Evolutionary conservation across 805 yeast species (phyloP), one percentile per base, ranked within the genome.

Genomic region (Candida schatavii): DNA sequence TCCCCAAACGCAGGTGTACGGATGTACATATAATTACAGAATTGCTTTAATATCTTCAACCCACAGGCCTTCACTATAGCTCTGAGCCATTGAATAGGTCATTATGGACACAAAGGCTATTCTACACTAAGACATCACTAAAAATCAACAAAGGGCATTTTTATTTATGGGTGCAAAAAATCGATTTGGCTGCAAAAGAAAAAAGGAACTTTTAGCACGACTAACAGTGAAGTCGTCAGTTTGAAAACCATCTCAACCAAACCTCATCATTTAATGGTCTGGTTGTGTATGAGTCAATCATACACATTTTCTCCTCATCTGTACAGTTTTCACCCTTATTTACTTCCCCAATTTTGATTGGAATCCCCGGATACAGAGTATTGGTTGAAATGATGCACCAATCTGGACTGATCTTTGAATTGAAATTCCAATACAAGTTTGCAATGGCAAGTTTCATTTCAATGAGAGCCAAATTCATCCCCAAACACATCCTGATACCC

Each of bases 401-500:
- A 35, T 68, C 66, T 1, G 50, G 26, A 37, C 73, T 64, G 6
- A 77, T 54, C 11, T 48, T 44, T 19, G 78, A 69, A 9, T 47
- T 41, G 48, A 55, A 78, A 37, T 75, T 68, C 70, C 77, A 73
- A 52, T 81, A 76, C 14, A 84, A 56, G 44, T 72, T 71, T 7
- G 80, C 77, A 22, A 79, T 52, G 10, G 75, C 72, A 33, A 81
- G 51, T 54, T 82, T 83, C 69, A 83, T 80, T 54, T 83, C 89
- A 32, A 77, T 75, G 15, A 76, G 59, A 0, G 89, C 89, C 31
- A 84, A 56, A 54, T 83, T 72, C 79, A 80, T 74, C 1, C 91
- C 90, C 41, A 83, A 63, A 52, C 91, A 84, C 88, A 83, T 82
- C 47, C 88, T 64, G 17, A 80, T 69, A 2, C 90, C 91, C 31